These are phyloP conservation scores for Beta lomatogona DNA, from an alignment of 179 eudicot species.

Conservation along the genomic window DNA sequence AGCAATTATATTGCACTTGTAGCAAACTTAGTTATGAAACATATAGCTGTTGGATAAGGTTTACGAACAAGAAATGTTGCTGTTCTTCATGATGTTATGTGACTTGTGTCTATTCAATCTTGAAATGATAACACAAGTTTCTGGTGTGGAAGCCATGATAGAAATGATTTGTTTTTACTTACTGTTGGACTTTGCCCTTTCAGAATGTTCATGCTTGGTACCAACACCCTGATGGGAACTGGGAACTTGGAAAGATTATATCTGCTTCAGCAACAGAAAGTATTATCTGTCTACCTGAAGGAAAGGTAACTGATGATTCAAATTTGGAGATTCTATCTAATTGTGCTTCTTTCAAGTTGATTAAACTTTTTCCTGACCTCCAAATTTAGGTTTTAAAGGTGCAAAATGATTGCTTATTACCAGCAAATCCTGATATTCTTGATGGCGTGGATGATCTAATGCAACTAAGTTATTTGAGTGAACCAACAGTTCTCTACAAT, in stretches of 20 bases:
- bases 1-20: neutral
- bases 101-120: neutral
- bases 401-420: conserved; percentile 62
- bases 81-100: neutral
- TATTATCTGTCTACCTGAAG: conserved; percentile 71
- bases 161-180: conserved; percentile 23
- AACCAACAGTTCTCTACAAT: conserved; percentile 93
- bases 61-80: neutral
- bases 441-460: conserved; percentile 99
- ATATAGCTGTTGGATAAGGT: neutral
- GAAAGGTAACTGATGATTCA: conserved; percentile 56
- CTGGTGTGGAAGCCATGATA: neutral
- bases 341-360: conserved; percentile 16
- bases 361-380: conserved; percentile 1
- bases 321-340: neutral
- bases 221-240: conserved; percentile 81
- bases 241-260: conserved; percentile 84
- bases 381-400: conserved; percentile 75
- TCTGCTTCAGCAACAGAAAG: conserved; percentile 68
- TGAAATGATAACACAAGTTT: neutral
- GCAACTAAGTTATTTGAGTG: conserved; percentile 94
- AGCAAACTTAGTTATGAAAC: conserved; percentile 5
- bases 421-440: conserved; percentile 97
- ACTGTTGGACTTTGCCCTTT: conserved; percentile 33
- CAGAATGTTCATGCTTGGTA: conserved; percentile 94